Evolutionary conservation across 2,329 filamentous ascomycete species (phyloP).

Genomic region (Exophiala sp.): DNA sequence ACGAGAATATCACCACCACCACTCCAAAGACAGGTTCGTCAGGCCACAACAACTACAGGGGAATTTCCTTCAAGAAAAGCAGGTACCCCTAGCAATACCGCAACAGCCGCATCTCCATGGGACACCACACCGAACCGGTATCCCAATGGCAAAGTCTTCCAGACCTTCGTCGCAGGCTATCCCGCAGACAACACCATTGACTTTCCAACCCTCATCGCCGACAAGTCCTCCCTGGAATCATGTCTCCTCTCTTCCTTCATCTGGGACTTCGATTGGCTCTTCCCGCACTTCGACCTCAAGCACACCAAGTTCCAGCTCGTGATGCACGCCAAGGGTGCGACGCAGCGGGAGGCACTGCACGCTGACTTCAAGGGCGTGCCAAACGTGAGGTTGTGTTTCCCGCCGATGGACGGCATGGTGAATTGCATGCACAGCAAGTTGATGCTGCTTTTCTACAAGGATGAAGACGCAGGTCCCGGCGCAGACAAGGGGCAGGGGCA

Average conservation of each 20-base stretch:
- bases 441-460: constrained; percentile 75
- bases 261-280: constrained; percentile 77
- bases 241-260: constrained; percentile 84
- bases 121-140: constrained; percentile 34
- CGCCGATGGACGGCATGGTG: constrained; percentile 67
- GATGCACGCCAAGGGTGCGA: constrained; percentile 56
- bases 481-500: background rate
- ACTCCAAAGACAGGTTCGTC: constrained; percentile 15
- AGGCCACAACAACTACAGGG: constrained; percentile 4
- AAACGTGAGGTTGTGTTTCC: constrained; percentile 70
- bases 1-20: constrained; percentile 25
- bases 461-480: background rate
- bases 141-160: constrained; percentile 67
- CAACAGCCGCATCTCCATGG: background rate
- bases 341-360: constrained; percentile 38
- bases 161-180: constrained; percentile 70
- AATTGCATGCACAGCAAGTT: constrained; percentile 92
- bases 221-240: constrained; percentile 71
- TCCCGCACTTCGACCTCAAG: constrained; percentile 63
- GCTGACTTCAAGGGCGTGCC: constrained; percentile 42
- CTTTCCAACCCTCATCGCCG: constrained; percentile 71
- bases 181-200: constrained; percentile 43
- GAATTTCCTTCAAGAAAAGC: constrained; percentile 8
- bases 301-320: constrained; percentile 63
- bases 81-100: constrained; percentile 23